Evolutionary conservation across 2,329 filamentous ascomycete genomes (phyloP).

Genomic region (Gnomoniopsis sp.): DNA sequence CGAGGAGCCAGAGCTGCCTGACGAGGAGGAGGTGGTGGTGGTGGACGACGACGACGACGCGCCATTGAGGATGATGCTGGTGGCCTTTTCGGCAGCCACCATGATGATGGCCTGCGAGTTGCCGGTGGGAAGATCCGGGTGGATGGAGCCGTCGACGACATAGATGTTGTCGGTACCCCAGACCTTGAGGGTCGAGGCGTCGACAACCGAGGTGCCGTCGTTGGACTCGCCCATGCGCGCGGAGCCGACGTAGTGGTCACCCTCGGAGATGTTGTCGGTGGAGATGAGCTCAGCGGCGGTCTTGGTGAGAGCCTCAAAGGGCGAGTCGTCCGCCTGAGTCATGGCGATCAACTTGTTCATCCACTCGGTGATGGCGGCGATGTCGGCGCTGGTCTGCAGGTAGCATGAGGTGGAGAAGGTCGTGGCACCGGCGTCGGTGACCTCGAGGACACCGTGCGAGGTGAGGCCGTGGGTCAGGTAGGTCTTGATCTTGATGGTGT

Average conservation of each 20-base stretch:
- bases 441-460: constrained; percentile 41
- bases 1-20: background rate
- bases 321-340: constrained; percentile 22
- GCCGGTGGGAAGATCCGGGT: constrained; percentile 60
- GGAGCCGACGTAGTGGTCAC: constrained; percentile 30
- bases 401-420: constrained; percentile 36
- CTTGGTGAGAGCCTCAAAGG: constrained; percentile 21
- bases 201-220: constrained; percentile 30
- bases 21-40: background rate
- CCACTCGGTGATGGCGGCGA: constrained; percentile 26
- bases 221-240: constrained; percentile 29
- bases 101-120: constrained; percentile 51
- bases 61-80: constrained; percentile 21
- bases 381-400: constrained; percentile 31
- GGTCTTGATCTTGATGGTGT: constrained; percentile 42
- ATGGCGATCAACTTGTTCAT: constrained; percentile 26
- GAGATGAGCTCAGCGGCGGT: constrained; percentile 17
- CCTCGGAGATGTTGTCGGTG: constrained; percentile 19
- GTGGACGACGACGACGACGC: constrained; percentile 10
- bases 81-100: constrained; percentile 35
- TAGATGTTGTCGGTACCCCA: constrained; percentile 61
- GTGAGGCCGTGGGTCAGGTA: constrained; percentile 49
- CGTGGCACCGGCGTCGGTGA: constrained; percentile 37
- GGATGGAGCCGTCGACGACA: constrained; percentile 60
- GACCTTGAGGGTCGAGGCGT: constrained; percentile 38